A percentile compares a stretch with the other conserved stretches of the same genome.
phyloP scores from a whole-genome alignment of 805 yeast species.

The Schwanniomyces occidentalis region DNA sequence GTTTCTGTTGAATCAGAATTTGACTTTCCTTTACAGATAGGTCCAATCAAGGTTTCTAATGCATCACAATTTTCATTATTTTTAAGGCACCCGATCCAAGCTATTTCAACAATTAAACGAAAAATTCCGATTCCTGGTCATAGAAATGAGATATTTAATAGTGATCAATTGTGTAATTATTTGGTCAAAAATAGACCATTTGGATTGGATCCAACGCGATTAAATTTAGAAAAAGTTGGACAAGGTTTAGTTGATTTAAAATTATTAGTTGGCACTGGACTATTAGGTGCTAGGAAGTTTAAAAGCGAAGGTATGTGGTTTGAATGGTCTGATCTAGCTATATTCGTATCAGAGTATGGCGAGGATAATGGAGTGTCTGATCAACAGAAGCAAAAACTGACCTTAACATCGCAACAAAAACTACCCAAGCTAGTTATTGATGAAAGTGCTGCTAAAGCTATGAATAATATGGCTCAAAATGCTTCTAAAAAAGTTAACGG shows the following conservation, averaged over 20 bases:
- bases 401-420: neutral
- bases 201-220: conserved; percentile 36
- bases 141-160: conserved; percentile 38
- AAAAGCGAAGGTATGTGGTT: conserved; percentile 45
- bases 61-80: conserved; percentile 21
- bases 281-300: conserved; percentile 35
- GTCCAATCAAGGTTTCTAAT: conserved; percentile 20
- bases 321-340: conserved; percentile 42
- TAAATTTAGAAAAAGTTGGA: conserved; percentile 40
- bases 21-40: conserved; percentile 34
- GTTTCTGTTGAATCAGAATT: conserved; percentile 11
- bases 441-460: conserved; percentile 9
- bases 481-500: conserved; percentile 30
- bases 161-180: conserved; percentile 36
- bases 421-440: conserved; percentile 4
- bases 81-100: conserved; percentile 19
- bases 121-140: conserved; percentile 43
- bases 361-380: neutral
- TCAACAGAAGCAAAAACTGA: conserved; percentile 6
- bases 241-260: conserved; percentile 38
- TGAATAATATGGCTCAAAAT: conserved; percentile 24
- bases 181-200: conserved; percentile 24
- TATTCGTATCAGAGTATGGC: conserved; percentile 14
- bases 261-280: conserved; percentile 30
- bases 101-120: conserved; percentile 28